A percentile compares a stretch with the other conserved stretches of the same genome.
Conservation (phyloP, 441 rosid species). For the Pelargonium fulgidum region DNA sequence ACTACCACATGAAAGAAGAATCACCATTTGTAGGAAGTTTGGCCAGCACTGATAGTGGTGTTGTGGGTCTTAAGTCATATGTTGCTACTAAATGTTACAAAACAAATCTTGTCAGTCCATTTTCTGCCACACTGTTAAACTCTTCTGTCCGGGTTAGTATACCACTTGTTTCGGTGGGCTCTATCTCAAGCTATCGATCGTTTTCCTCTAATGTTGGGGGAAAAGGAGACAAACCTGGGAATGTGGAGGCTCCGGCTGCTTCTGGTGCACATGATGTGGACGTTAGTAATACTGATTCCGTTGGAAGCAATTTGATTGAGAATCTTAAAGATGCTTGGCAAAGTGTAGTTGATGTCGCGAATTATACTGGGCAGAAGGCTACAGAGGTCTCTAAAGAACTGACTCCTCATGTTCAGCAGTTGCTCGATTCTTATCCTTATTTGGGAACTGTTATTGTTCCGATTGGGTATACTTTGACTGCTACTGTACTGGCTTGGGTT, state of each 20-base stretch:
- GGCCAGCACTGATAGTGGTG: conserved; percentile 11
- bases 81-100: conserved; percentile 11
- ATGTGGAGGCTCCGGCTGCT: conserved; percentile 29
- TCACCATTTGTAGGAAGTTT: conserved; percentile 18
- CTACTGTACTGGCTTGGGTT: conserved; percentile 67
- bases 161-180: conserved; percentile 29
- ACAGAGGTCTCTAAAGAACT: conserved; percentile 45
- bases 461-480: conserved; percentile 43
- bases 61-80: conserved; percentile 14
- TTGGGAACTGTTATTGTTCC: conserved; percentile 60
- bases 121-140: conserved; percentile 21
- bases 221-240: conserved; percentile 31
- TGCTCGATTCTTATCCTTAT: conserved; percentile 59
- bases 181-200: conserved; percentile 24
- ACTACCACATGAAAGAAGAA: conserved; percentile 15
- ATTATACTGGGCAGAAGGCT: conserved; percentile 48
- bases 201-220: conserved; percentile 40
- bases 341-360: conserved; percentile 31
- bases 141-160: conserved; percentile 17
- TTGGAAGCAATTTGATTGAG: conserved; percentile 44
- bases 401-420: conserved; percentile 48
- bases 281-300: conserved; percentile 24
- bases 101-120: conserved; percentile 16
- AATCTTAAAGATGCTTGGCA: conserved; percentile 54
- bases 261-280: conserved; percentile 30